Percentiles rank a stretch among this genome's conserved stretches.
Evolutionary conservation across 2,329 filamentous ascomycete species (phyloP).

Genomic region (Fusarium sp.): DNA sequence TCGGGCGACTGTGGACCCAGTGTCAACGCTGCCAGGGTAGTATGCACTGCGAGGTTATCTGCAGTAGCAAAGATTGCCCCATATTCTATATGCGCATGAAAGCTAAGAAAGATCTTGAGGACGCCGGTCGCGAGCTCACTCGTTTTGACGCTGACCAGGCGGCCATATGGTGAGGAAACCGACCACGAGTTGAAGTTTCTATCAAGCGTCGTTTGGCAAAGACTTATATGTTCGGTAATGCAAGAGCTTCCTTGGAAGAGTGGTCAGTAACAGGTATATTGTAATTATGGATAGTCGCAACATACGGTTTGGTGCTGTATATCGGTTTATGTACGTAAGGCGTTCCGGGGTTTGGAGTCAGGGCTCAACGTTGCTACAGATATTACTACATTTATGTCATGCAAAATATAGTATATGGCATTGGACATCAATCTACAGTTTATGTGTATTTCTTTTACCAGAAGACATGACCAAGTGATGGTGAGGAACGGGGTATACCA

Average conservation of each 20-base stretch:
- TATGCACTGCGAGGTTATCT: conserved; percentile 98
- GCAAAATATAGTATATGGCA: conserved; percentile 29
- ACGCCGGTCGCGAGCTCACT: conserved; percentile 88
- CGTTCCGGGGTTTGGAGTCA: conserved; percentile 37
- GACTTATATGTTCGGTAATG: not conserved
- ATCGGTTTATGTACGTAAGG: conserved; percentile 45
- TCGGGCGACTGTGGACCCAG: conserved; percentile 95
- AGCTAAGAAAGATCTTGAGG: conserved; percentile 98
- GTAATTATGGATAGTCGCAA: conserved; percentile 25
- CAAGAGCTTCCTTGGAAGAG: conserved; percentile 9
- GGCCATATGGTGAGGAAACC: conserved; percentile 64
- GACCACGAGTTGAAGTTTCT: not conserved
- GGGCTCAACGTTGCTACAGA: conserved; percentile 36
- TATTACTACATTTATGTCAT: conserved; percentile 30
- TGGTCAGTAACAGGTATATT: conserved; percentile 24
- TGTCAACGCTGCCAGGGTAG: conserved; percentile 98
- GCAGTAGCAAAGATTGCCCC: conserved; percentile 93
- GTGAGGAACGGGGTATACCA: not conserved
- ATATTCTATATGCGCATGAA: conserved; percentile 99
- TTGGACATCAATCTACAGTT: conserved; percentile 5
- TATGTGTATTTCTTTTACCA: not conserved
- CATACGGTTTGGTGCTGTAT: conserved; percentile 30
- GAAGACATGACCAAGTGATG: not conserved
- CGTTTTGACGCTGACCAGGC: conserved; percentile 90
- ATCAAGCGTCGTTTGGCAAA: conserved; percentile 1